Conservation (phyloP, 169 alveolate species). For the Perkinsus chesapeaki region DNA sequence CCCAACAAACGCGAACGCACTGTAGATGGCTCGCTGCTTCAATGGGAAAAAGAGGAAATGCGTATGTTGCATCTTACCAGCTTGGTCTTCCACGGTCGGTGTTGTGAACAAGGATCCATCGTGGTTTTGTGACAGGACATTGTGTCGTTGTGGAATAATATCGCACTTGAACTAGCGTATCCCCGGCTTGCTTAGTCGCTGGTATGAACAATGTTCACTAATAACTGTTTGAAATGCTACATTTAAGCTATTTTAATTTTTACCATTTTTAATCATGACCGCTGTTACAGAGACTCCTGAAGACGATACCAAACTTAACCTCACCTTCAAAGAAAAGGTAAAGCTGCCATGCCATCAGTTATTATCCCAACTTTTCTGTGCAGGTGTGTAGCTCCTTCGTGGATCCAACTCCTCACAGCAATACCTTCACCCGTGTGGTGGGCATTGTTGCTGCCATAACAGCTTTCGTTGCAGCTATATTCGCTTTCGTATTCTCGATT, state of each 20-base stretch:
- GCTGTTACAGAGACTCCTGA: not conserved
- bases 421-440: not conserved
- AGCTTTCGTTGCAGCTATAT: not conserved
- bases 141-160: too few species aligned
- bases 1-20: too few species aligned
- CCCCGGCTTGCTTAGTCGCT: too few species aligned
- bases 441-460: not conserved
- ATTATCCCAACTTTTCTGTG: not conserved
- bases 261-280: not conserved
- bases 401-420: not conserved
- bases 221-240: too few species aligned
- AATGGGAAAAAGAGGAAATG: too few species aligned
- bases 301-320: not conserved
- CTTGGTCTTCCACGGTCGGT: too few species aligned
- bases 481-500: not conserved
- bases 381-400: not conserved
- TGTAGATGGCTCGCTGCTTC: too few species aligned
- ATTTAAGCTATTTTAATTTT: not conserved
- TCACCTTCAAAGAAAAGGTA: not conserved
- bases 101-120: too few species aligned
- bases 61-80: too few species aligned
- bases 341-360: not conserved
- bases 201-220: too few species aligned
- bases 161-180: too few species aligned
- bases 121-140: too few species aligned